Base-by-base conservation (phyloP, 495 filamentous ascomycete species). In the Monascus purpureus region DNA sequence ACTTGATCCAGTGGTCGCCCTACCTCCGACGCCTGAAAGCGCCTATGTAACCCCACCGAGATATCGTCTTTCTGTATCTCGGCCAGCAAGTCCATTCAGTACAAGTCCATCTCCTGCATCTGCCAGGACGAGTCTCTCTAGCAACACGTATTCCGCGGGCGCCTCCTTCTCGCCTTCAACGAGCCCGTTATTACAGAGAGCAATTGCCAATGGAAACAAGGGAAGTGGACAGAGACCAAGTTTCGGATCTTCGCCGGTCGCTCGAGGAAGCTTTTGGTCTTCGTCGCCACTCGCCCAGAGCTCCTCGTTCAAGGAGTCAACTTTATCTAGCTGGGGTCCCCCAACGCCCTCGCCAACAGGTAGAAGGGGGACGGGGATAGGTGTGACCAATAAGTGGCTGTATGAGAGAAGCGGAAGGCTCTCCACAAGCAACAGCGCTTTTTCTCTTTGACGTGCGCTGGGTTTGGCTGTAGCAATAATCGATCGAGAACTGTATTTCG, bases 351-450 rank as follows among this genome's bases (percentile, higher is more conserved):
- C 75, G 25, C 68, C 74, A 4, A 47, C 63, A 11, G 49, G 42
- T 1, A 70, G 70, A 14, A 84, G 79, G 55, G 67, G 77, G 22
- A 71, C 70, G 16, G 80, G 68, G 32, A 64, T 95, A 24, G 67
- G 70, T 8, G 47, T 94, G 42, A 93, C 82, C 42, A 93, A 72
- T 53, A 84, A 80, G 57, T 97, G 87, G 88, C 55, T 94, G 25
- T 97, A 93, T 56, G 82, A 97, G 53, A 77, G 75, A 51, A 61
- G 57, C 29, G 44, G 61, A 18, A 45, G 61, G 20, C 45, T 62
- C 23, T 65, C 61, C 5, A 50, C 57, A 1, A 61, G 61, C 41
- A 61, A 60, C 25, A 52, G 55, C 4, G 39, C 24, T 30, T 41
- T 32, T 26, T 31, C 27, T 5, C 4, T 29, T 2, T 15, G 12